Evolutionary conservation across 345 rosid species (phyloP).

Genomic region (Sonneratia caseolaris): DNA sequence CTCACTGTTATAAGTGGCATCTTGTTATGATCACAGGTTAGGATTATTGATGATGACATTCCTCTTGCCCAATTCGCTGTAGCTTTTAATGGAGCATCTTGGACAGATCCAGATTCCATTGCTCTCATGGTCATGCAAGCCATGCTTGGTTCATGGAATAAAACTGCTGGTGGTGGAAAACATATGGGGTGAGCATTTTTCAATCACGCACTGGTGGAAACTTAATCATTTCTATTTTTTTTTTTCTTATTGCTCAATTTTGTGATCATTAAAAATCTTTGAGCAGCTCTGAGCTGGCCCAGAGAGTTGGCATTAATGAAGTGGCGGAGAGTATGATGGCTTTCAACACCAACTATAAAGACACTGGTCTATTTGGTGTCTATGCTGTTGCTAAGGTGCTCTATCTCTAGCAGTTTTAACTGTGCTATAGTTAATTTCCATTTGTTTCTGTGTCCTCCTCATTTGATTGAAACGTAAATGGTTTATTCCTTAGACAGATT

Average conservation of each 20-base stretch:
- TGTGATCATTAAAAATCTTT: background rate
- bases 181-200: constrained; percentile 81
- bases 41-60: constrained; percentile 81
- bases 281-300: constrained; percentile 77
- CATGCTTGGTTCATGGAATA: constrained; percentile 98
- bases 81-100: constrained; percentile 94
- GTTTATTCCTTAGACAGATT: background rate
- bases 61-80: constrained; percentile 99
- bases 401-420: background rate
- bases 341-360: constrained; percentile 97
- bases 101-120: constrained; percentile 98
- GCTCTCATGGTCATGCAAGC: constrained; percentile 96
- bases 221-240: background rate
- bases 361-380: constrained; percentile 93
- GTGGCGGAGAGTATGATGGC: constrained; percentile 97
- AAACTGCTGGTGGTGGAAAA: constrained; percentile 81
- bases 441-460: background rate
- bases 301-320: constrained; percentile 75
- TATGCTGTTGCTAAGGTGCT: constrained; percentile 96
- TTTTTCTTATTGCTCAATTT: constrained; percentile 4
- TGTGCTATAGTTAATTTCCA: background rate
- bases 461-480: background rate
- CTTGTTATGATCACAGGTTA: constrained; percentile 41
- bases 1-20: background rate
- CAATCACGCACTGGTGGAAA: background rate